Percentiles rank a stretch among this genome's conserved stretches.
phyloP scores from a whole-genome alignment of 176 grass and related monocot species.

The Musa beccarii region DNA sequence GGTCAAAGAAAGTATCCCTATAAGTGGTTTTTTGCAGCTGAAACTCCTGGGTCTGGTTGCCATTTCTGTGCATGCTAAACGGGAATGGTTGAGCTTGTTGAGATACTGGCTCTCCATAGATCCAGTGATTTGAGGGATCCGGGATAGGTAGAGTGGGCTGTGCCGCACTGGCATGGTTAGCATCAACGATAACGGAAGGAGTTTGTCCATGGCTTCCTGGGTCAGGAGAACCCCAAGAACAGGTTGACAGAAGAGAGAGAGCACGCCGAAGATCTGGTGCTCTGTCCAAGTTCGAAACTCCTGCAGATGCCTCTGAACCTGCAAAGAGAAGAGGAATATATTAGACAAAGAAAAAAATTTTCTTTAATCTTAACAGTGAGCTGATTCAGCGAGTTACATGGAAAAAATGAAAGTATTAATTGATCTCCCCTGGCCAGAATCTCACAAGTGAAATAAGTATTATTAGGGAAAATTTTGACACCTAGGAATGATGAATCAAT shows the following conservation, averaged over 20 bases:
- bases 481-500: too few species aligned
- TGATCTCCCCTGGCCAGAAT: too few species aligned
- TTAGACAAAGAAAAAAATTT: too few species aligned
- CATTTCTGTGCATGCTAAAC: not conserved
- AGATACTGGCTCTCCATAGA: not conserved
- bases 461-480: too few species aligned
- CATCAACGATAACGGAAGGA: not conserved
- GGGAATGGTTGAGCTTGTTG: not conserved
- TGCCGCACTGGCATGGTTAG: slow-evolving; percentile 3
- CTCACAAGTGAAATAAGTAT: too few species aligned
- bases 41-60: slow-evolving; percentile 3
- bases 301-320: slow-evolving; percentile 18
- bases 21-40: not conserved
- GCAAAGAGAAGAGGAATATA: too few species aligned
- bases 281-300: slow-evolving; percentile 19
- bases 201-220: not conserved
- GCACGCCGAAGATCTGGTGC: slow-evolving; percentile 22
- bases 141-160: not conserved
- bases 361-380: too few species aligned
- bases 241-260: slow-evolving; percentile 26
- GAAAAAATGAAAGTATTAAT: too few species aligned
- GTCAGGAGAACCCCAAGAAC: slow-evolving; percentile 16
- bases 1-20: not conserved
- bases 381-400: too few species aligned
- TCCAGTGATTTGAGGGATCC: not conserved